Evolutionary conservation across 176 grass and related monocot genomes (phyloP).

Genomic region (Aegilops bicornis): DNA sequence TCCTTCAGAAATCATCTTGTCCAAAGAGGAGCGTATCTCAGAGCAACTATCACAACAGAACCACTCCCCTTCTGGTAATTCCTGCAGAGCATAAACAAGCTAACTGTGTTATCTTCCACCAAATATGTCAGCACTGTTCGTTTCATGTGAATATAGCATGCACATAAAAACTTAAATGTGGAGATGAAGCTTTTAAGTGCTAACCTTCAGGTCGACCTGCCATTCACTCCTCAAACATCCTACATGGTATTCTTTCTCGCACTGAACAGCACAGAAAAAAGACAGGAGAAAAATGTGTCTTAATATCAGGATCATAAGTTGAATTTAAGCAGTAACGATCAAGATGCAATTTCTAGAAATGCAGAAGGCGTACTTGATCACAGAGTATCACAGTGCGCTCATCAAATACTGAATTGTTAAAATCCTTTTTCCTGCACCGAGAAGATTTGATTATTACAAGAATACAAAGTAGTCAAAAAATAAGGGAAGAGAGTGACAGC

Average conservation of each 20-base stretch:
- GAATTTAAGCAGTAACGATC: conserved; percentile 29
- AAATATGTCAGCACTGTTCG: background rate
- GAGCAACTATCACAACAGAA: conserved; percentile 70
- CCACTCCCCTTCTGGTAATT: conserved; percentile 89
- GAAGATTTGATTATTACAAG: conserved; percentile 15
- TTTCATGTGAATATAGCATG: background rate
- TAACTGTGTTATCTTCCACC: background rate
- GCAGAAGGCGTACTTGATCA: conserved; percentile 71
- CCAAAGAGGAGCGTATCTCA: conserved; percentile 55
- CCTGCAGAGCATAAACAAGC: conserved; percentile 45
- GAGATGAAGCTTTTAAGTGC: background rate
- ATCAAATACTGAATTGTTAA: conserved; percentile 87
- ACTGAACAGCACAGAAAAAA: conserved; percentile 46
- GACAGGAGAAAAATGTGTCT: background rate
- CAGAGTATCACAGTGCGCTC: conserved; percentile 96
- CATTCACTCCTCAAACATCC: conserved; percentile 74
- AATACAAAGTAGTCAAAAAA: background rate
- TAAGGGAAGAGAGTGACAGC: background rate
- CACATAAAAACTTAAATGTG: background rate
- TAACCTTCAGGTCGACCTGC: conserved; percentile 66
- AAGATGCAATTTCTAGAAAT: background rate
- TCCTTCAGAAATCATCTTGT: conserved; percentile 58
- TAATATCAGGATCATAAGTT: background rate
- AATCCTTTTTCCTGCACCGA: conserved; percentile 83
- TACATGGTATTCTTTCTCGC: conserved; percentile 96